These are phyloP conservation scores for Wickerhamomyces chambardii DNA, from an alignment of 805 yeast species.

Conservation along the genomic window DNA sequence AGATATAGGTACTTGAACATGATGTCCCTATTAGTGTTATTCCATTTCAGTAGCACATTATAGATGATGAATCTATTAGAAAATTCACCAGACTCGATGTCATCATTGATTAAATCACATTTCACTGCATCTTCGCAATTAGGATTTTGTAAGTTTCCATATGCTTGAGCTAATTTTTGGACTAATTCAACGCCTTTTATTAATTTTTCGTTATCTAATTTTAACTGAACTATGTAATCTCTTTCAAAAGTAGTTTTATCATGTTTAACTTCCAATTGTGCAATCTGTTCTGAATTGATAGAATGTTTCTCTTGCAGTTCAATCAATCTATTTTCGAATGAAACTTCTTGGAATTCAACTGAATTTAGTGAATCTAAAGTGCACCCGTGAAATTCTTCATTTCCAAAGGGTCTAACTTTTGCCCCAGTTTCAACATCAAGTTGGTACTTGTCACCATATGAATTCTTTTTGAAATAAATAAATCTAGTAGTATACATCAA, in stretches of 20 bases:
- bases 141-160: background rate
- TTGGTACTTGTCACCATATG: conserved; percentile 31
- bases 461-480: conserved; percentile 58
- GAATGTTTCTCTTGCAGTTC: conserved; percentile 19
- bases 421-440: conserved; percentile 25
- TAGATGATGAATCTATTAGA: conserved; percentile 65
- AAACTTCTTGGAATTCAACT: conserved; percentile 30
- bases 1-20: conserved; percentile 50
- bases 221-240: conserved; percentile 6
- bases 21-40: conserved; percentile 54
- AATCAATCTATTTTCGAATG: conserved; percentile 18
- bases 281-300: conserved; percentile 10
- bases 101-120: conserved; percentile 3
- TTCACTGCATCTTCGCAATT: background rate
- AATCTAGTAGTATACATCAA: conserved; percentile 62
- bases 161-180: conserved; percentile 4
- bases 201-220: conserved; percentile 14
- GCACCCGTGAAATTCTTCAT: conserved; percentile 56
- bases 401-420: conserved; percentile 36
- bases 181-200: conserved; percentile 12
- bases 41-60: conserved; percentile 73
- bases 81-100: conserved; percentile 11
- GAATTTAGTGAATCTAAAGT: conserved; percentile 26
- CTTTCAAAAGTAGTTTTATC: conserved; percentile 17
- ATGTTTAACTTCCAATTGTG: conserved; percentile 19